A percentile compares a stretch with the other conserved stretches of the same genome.
phyloP scores from a whole-genome alignment of 768 basidiomycete species.

The Collybia sordida region DNA sequence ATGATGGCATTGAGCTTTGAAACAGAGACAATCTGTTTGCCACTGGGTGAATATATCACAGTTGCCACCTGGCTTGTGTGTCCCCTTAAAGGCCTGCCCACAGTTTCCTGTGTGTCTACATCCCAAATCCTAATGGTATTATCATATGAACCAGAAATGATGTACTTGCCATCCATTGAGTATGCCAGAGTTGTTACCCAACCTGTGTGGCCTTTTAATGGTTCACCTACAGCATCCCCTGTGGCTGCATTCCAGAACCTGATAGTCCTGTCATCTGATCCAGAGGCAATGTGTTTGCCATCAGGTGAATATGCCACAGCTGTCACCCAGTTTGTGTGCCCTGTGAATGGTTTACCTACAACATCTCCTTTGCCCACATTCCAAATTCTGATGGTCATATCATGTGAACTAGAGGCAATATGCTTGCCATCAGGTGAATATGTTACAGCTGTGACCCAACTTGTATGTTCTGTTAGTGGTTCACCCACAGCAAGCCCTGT shows the following conservation, averaged over 20 bases:
- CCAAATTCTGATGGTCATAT: no score
- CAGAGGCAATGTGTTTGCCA: background rate
- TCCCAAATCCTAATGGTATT: conserved; percentile 18
- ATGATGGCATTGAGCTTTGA: no score
- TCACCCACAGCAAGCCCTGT: no score
- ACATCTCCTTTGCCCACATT: no score
- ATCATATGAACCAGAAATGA: conserved; percentile 21
- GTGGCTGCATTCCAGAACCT: conserved; percentile 6
- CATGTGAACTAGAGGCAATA: no score
- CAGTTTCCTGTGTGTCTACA: conserved; percentile 3
- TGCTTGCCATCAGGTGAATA: no score
- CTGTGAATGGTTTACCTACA: no score
- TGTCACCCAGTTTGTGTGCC: no score
- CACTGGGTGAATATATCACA: conserved; percentile 18
- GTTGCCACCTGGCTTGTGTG: conserved; percentile 8
- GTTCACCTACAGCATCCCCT: background rate
- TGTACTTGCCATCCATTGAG: conserved; percentile 21
- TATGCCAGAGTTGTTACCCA: conserved; percentile 20
- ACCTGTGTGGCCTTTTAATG: conserved; percentile 14
- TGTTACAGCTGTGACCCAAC: no score
- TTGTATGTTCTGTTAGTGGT: no score
- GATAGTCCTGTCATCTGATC: no score
- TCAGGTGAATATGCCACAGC: no score
- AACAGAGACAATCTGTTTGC: background rate
- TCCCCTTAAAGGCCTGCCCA: conserved; percentile 2